Percentiles rank a stretch among this genome's conserved stretches.
phyloP scores from a whole-genome alignment of 2,329 filamentous ascomycete genomes.

The Fusarium acutatum region DNA sequence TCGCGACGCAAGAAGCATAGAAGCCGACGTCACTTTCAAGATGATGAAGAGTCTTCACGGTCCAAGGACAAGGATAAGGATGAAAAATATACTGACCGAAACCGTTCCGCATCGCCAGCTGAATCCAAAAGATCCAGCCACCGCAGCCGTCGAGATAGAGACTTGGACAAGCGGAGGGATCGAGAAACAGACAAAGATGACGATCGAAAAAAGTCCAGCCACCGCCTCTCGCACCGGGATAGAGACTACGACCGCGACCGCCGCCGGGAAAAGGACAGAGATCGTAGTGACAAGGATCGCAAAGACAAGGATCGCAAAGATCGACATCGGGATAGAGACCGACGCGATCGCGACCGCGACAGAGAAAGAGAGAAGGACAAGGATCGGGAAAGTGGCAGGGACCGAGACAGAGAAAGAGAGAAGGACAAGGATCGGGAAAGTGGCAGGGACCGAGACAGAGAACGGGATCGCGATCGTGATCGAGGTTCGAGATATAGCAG shows the following conservation, averaged over 20 bases:
- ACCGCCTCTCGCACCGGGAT: constrained; percentile 33
- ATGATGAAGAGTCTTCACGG: constrained; percentile 55
- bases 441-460: constrained; percentile 44
- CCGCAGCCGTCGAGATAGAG: constrained; percentile 68
- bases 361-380: constrained; percentile 47
- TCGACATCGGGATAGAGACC: constrained; percentile 49
- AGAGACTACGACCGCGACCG: constrained; percentile 56
- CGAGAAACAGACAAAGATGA: constrained; percentile 55
- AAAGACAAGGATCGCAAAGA: constrained; percentile 55
- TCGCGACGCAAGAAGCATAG: constrained; percentile 62
- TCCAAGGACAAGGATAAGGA: constrained; percentile 50
- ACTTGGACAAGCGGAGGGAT: constrained; percentile 53
- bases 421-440: constrained; percentile 46
- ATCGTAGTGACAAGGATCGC: constrained; percentile 47
- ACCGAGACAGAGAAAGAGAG: constrained; percentile 47
- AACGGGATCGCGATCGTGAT: constrained; percentile 49
- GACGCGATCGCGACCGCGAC: constrained; percentile 45
- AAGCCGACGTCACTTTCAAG: constrained; percentile 53
- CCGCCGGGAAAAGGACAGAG: constrained; percentile 50
- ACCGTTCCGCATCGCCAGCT: constrained; percentile 72
- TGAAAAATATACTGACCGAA: constrained; percentile 61
- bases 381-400: constrained; percentile 42
- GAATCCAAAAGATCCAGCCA: constrained; percentile 65
- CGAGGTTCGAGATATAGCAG: constrained; percentile 46
- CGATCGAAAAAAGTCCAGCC: constrained; percentile 53